Base-by-base conservation (phyloP, 2,329 filamentous ascomycete species). In the Paraphoma sp. region DNA sequence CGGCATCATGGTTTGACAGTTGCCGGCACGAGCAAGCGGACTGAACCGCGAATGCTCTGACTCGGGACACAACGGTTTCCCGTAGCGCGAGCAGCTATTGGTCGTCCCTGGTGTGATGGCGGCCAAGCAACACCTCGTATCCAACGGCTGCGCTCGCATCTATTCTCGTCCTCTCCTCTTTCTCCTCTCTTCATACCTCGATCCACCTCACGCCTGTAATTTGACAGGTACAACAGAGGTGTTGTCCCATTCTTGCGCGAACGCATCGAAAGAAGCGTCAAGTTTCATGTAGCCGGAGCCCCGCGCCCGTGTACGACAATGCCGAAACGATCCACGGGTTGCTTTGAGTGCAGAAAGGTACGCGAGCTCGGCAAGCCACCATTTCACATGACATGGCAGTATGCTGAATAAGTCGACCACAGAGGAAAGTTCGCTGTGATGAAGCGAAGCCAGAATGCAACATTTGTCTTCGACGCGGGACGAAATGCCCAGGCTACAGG, bases 361-460 rank as follows among this genome's bases (percentile, higher is more conserved):
- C 54, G 64, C 31, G 33, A 55, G 42, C 38, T 48, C 18, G 46
- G 51, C 54, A 51, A 40, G 47, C 33, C 38, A 51, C 33, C 51
- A 47, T 46, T 53, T 53, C 31, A 54, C 23, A 52, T 45, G 30
- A 54, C 23, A 52, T 45, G 55, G 56, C 17, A 33, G 47, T 42
- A 23, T n/a, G 28, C 57, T 63, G 49, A 65, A 42, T 42, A 10
- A 12, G 4, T 7, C 30, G 14, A 30, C 14, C 53, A 4, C 44
- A 65, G 62, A 70, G 73, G 31, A 76, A 76, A 51, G 73, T 76
- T 29, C 65, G 73, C 44, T 76, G 73, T 57, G 73, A 76, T 51
- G 73, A 75, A 52, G 56, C 67, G 33, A 73, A 69, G 48, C 73
- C 73, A 33, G 73, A 76, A 54, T 76, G 73, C 57, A 71, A 67